Evolutionary conservation across 352 stramenopile genomes (phyloP), one percentile per base, ranked within the genome.

Genomic region (Pythium inflatum): DNA sequence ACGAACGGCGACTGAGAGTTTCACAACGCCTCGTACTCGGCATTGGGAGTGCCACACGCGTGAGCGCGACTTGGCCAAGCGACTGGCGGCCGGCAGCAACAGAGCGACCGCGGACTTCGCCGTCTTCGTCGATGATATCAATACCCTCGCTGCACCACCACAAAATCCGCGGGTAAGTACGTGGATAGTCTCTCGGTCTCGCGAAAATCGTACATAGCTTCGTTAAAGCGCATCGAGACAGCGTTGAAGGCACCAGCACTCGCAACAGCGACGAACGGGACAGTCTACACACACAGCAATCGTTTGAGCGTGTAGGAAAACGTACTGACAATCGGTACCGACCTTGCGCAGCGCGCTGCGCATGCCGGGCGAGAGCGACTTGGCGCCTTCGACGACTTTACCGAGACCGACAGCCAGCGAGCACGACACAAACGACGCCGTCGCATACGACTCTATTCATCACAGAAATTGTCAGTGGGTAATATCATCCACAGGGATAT

Each of bases 141-240:
- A 95, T 95, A 16, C 88, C 88, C 40, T 92, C 85, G 18, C 87
- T 95, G 36, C 27, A 38, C n/a, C n/a, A n/a, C n/a, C n/a, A n/a
- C n/a, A n/a, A n/a, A n/a, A n/a, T n/a, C n/a, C n/a, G n/a, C n/a
- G n/a, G n/a, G n/a, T n/a, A n/a, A n/a, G n/a, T n/a, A n/a, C n/a
- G n/a, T n/a, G n/a, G n/a, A n/a, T n/a, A n/a, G n/a, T n/a, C n/a
- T n/a, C n/a, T n/a, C n/a, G n/a, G n/a, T n/a, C n/a, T n/a, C n/a
- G n/a, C n/a, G n/a, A n/a, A n/a, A n/a, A n/a, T n/a, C 85, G 61
- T 79, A 94, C 87, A 81, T 79, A 67, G 88, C 88, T 74, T 96
- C 89, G 51, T 92, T 93, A 57, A 92, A 88, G n/a, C 89, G 85
- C 85, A 94, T 94, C 0, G 87, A 92, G n/a, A 94, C 88, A 20